Base-by-base conservation (phyloP, 441 rosid species). In the Gossypium schwendimanii region DNA sequence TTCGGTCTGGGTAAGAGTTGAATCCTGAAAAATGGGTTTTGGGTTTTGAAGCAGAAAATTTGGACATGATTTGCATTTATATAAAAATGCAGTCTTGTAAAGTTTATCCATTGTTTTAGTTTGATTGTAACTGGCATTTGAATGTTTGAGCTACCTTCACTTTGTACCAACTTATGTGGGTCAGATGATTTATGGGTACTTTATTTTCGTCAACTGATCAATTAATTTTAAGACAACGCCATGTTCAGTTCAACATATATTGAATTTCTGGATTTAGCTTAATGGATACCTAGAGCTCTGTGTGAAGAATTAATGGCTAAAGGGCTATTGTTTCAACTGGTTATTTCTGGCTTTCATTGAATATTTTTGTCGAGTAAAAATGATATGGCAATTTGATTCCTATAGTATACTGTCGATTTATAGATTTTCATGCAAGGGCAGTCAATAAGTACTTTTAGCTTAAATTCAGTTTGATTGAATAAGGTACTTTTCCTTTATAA, bases 21-120 rank as follows among this genome's bases (percentile, higher is more conserved):
- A 78, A 47, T 57, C 71, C 70, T 76, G 80, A 64, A 47, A 71
- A 41, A 71, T 66, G 73, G 70, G 70, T 49, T 76, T 69, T 63
- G 62, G 59, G 31, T 73, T 73, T 62, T 12, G 58, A 28, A 60
- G 41, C 62, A n/a, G 47, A 57, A 44, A 47, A 3, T 23, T 70
- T 58, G 58, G 50, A 53, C 52, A 15, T 73, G 63, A 53, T 69
- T 71, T 57, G 72, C 28, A 65, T 20, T 21, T 1, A 9, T 58
- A 73, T 12, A n/a, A 58, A 70, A 28, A 33, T 17, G 7, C 53
- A 9, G 10, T 3, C 65, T 39, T 14, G 44, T 4, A 14, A 47
- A 66, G 14, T 44, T 3, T 3, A 6, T 36, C 5, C 31, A 2
- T 55, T 53, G 59, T 57, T 44, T 9, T 60, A 39, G 54, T 76